Conservation (phyloP, 2,329 filamentous ascomycete genomes). For the Diaporthe sp. region DNA sequence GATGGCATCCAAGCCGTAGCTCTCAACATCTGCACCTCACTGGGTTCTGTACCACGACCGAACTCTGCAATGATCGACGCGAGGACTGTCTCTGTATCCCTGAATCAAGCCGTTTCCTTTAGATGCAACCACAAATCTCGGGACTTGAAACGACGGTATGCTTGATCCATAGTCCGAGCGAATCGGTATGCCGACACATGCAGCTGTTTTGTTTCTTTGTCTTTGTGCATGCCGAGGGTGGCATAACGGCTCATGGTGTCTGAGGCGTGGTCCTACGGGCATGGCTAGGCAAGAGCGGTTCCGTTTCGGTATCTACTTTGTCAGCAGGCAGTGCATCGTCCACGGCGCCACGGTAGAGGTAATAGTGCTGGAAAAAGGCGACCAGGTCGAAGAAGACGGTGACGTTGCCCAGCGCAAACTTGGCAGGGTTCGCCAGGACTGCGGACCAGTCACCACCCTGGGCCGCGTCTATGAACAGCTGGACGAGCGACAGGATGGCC, state of each 20-base stretch:
- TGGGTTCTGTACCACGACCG: not conserved
- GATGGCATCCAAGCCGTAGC: not conserved
- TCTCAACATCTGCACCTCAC: not conserved
- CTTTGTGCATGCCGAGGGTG: not conserved
- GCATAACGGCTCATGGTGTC: not conserved
- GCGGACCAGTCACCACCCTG: slow-evolving; percentile 26
- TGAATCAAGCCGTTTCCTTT: not conserved
- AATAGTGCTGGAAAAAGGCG: slow-evolving; percentile 32
- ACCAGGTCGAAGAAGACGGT: slow-evolving; percentile 36
- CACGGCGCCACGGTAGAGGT: slow-evolving; percentile 34
- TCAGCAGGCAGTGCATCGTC: slow-evolving; percentile 25
- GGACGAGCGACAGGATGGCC: slow-evolving; percentile 26
- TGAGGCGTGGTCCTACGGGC: not conserved
- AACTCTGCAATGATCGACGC: not conserved
- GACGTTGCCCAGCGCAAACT: slow-evolving; percentile 37
- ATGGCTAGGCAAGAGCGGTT: slow-evolving; percentile 22
- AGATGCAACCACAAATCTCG: not conserved
- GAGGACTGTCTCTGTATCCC: not conserved
- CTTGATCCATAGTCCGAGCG: too few species aligned
- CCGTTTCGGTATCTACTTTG: slow-evolving; percentile 21
- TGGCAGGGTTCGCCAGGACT: slow-evolving; percentile 36
- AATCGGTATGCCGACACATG: not conserved
- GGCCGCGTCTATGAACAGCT: slow-evolving; percentile 31
- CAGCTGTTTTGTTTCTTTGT: not conserved
- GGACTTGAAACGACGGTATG: not conserved